These are phyloP conservation scores for Rossbeevera mucosa DNA, from an alignment of 768 basidiomycete genomes.

Conservation along the genomic window DNA sequence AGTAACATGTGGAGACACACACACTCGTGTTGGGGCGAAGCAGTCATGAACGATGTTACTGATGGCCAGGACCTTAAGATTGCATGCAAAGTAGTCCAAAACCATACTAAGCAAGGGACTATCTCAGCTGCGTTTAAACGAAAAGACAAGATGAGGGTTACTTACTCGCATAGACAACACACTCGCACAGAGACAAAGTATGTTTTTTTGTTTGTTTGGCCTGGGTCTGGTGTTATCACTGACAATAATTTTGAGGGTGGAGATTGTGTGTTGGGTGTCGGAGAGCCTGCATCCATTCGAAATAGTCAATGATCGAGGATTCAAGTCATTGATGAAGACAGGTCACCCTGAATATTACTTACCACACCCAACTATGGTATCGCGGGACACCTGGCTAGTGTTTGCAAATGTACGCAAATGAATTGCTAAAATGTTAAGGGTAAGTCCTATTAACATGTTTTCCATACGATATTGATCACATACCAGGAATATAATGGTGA, in stretches of 20 bases:
- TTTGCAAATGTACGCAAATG: background rate
- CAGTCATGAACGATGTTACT: too few species aligned
- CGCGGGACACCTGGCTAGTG: background rate
- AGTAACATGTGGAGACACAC: slow-evolving; percentile 1
- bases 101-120: background rate
- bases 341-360: too few species aligned
- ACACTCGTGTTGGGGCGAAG: background rate
- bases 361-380: background rate
- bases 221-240: too few species aligned
- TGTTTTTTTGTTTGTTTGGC: too few species aligned
- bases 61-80: background rate
- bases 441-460: too few species aligned
- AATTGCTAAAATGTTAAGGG: too few species aligned
- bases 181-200: too few species aligned
- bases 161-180: background rate
- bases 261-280: background rate
- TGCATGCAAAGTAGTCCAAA: background rate
- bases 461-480: too few species aligned
- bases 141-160: background rate
- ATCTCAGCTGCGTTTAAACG: background rate
- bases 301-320: background rate
- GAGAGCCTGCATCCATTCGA: background rate
- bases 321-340: background rate
- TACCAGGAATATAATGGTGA: too few species aligned
- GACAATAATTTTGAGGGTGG: background rate